Percentiles rank a stretch among this genome's conserved stretches.
Evolutionary conservation across 495 filamentous ascomycete species (phyloP).

Genomic region (Thermothielavioides terrestris): DNA sequence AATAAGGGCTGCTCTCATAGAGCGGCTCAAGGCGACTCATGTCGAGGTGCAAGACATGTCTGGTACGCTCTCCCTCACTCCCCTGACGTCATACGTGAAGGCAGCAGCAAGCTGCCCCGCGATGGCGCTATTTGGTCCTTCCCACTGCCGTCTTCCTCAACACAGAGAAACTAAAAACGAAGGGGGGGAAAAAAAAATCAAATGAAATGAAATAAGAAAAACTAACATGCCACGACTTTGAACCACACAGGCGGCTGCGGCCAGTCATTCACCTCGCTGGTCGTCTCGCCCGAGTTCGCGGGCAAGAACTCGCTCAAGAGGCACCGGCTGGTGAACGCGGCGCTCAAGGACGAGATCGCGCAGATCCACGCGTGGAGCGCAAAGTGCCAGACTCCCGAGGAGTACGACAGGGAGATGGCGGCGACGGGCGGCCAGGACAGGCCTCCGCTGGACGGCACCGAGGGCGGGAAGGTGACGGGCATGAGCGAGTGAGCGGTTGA

Average conservation of each 20-base stretch:
- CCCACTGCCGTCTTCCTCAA: neutral
- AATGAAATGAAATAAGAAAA: no score
- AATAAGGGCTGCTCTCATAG: conserved; percentile 58
- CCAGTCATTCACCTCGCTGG: conserved; percentile 85
- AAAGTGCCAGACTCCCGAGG: conserved; percentile 90
- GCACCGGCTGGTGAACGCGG: conserved; percentile 81
- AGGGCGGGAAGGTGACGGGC: conserved; percentile 33
- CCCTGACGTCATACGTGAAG: conserved; percentile 20
- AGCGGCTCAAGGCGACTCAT: conserved; percentile 67
- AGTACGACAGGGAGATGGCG: conserved; percentile 68
- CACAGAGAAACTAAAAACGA: neutral
- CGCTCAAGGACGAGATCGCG: conserved; percentile 85
- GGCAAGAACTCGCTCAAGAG: conserved; percentile 82
- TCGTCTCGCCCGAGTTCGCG: conserved; percentile 80
- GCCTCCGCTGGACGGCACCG: conserved; percentile 36
- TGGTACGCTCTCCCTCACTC: conserved; percentile 45
- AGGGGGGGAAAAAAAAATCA: neutral
- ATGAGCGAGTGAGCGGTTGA: conserved; percentile 23
- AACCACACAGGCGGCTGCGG: conserved; percentile 77
- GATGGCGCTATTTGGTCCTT: neutral
- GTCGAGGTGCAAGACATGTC: conserved; percentile 92
- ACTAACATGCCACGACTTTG: neutral
- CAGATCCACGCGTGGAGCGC: conserved; percentile 98
- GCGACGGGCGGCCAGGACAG: conserved; percentile 22
- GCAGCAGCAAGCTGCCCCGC: neutral